These are phyloP conservation scores for Trichophyton schoenleinii DNA, from an alignment of 2,329 filamentous ascomycete species.

Conservation along the genomic window DNA sequence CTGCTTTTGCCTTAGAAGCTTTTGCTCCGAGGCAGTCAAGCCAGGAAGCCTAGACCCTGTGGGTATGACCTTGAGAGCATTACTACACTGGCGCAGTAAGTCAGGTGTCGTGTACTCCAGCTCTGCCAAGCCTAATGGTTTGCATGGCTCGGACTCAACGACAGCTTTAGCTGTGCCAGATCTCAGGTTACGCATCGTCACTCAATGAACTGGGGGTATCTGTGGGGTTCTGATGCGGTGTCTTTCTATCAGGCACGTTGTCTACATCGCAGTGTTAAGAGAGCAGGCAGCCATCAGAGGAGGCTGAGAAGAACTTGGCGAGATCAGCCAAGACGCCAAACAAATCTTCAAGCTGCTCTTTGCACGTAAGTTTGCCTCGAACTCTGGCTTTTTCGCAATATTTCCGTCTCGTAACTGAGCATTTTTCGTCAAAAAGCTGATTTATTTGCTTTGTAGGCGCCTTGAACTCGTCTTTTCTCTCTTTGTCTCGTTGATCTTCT, in stretches of 20 bases:
- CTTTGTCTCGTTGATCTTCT: too few species aligned
- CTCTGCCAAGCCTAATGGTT: neutral
- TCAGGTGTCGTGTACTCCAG: neutral
- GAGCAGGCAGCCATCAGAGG: too few species aligned
- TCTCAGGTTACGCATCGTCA: neutral
- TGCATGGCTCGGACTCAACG: neutral
- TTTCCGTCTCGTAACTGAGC: neutral
- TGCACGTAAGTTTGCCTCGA: too few species aligned
- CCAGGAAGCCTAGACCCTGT: neutral
- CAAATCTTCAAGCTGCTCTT: neutral
- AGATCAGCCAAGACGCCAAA: neutral
- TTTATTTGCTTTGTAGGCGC: too few species aligned
- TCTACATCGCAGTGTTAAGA: too few species aligned
- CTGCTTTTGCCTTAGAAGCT: conserved; percentile 2
- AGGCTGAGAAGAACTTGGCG: neutral
- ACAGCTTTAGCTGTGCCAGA: neutral
- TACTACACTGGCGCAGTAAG: neutral
- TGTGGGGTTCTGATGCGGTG: too few species aligned
- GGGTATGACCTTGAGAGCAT: conserved; percentile 1
- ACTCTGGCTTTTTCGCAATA: too few species aligned
- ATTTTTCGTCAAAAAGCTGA: too few species aligned
- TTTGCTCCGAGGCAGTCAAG: neutral
- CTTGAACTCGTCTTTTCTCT: too few species aligned
- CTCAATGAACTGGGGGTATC: neutral
- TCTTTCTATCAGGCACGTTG: too few species aligned